Conservation (phyloP, 1,139 yeast species). For the Candida sp. region DNA sequence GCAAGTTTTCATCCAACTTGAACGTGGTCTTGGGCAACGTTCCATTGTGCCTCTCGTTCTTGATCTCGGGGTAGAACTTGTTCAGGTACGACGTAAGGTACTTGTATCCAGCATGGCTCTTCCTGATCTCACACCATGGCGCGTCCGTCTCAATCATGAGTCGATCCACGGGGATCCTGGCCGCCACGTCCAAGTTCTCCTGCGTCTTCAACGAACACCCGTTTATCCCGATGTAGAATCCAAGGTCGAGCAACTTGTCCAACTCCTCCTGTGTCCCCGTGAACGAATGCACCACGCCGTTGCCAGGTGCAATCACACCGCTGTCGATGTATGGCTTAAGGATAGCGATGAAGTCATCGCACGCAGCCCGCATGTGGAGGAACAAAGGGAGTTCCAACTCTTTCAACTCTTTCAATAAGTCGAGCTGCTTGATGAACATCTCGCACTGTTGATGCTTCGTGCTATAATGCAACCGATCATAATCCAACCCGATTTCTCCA, state of each 20-base stretch:
- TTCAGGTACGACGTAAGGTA: slow-evolving; percentile 59
- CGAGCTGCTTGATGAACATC: slow-evolving; percentile 75
- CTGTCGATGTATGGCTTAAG: slow-evolving; percentile 58
- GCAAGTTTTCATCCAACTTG: slow-evolving; percentile 50
- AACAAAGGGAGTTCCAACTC: slow-evolving; percentile 72
- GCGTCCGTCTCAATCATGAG: slow-evolving; percentile 94
- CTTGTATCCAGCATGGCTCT: slow-evolving; percentile 76
- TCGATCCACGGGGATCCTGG: slow-evolving; percentile 65
- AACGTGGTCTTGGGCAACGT: slow-evolving; percentile 8
- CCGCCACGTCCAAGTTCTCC: slow-evolving; percentile 72
- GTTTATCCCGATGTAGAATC: slow-evolving; percentile 80
- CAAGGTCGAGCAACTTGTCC: slow-evolving; percentile 52
- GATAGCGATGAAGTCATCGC: slow-evolving; percentile 73
- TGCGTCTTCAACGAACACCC: slow-evolving; percentile 90
- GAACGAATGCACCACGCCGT: slow-evolving; percentile 92
- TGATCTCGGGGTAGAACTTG: slow-evolving; percentile 51
- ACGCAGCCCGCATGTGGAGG: slow-evolving; percentile 89
- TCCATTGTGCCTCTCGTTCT: too few relatives aligned
- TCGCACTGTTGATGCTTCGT: slow-evolving; percentile 65
- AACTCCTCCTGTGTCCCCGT: slow-evolving; percentile 81
- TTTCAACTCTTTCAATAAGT: slow-evolving; percentile 50
- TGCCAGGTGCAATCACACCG: slow-evolving; percentile 36
- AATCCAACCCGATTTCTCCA: slow-evolving; percentile 95
- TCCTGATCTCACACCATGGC: slow-evolving; percentile 97
- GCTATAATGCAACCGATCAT: slow-evolving; percentile 84